Evolutionary conservation across 768 basidiomycete genomes (phyloP), one percentile per base, ranked within the genome.

Genomic region (Tylopilus intermedius): DNA sequence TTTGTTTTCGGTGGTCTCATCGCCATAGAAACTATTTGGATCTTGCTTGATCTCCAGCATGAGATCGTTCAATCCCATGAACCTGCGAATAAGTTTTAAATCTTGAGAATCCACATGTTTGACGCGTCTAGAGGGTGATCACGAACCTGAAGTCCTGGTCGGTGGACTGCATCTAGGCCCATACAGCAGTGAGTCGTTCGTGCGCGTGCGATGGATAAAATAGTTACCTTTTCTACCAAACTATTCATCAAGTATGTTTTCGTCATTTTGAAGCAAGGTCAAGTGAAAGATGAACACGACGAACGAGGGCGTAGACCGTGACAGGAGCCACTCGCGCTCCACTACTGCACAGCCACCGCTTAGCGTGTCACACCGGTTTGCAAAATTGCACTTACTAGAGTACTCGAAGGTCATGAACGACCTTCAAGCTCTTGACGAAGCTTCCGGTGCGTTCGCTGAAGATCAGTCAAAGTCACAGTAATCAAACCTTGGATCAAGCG

Each of bases 31-130:
- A 45, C 79, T 83, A 45, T 69, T 71, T 47, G 79, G 81, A 79
- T 91, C 86, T 67, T 83, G 79, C 68, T 80, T 86, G 74, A 94
- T 84, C 74, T 95, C 93, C 35, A 80, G 79, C 80, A 91, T 88
- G 60, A 98, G 72, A 71, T 99, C 95, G 58, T 92, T 96, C 58
- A 99, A 76, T 37, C 94, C 93, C 95, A 97, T 98, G 70, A 91
- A 94, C 68, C 94, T 94, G 63, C n/a, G 44, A 50, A 50, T 44
- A 44, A 33, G 37, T 45, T 51, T 42, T 37, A 59, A 49, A 57
- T 49, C 53, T 47, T 62, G 38, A 44, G 49, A 57, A 58, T 54
- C 59, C 33, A 55, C 58, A 15, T 35, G 39, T 44, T 11, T 53
- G 33, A 62, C 58, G 59, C 56, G 58, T 53, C 40, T 54, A 47